phyloP scores from a whole-genome alignment of 2,329 filamentous ascomycete species.

The Exophiala dermatitidis region DNA sequence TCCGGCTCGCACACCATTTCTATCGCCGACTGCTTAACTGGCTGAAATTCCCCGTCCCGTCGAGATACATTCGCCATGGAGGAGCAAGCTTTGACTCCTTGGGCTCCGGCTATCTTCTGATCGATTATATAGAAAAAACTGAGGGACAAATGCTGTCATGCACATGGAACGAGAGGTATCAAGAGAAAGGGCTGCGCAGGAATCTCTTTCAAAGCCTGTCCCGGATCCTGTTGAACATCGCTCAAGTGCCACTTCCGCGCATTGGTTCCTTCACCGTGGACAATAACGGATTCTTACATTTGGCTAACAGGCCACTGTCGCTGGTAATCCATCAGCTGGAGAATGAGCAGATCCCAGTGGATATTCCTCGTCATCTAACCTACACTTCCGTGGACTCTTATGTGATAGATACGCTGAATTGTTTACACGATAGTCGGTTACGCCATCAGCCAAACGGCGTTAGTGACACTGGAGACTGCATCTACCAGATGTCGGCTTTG shows the following conservation, averaged over 20 bases:
- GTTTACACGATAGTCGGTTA: conserved; percentile 29
- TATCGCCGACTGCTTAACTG: background rate
- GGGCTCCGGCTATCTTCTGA: conserved; percentile 19
- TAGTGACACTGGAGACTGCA: conserved; percentile 10
- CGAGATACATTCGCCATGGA: conserved; percentile 9
- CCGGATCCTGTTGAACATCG: conserved; percentile 27
- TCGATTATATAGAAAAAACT: conserved; percentile 19
- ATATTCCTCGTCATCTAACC: conserved; percentile 27
- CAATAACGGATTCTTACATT: conserved; percentile 25
- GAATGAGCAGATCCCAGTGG: conserved; percentile 28
- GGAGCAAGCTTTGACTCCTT: conserved; percentile 4
- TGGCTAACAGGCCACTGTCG: conserved; percentile 28
- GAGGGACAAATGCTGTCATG: conserved; percentile 23
- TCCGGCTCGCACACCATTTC: background rate
- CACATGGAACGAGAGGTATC: conserved; percentile 12
- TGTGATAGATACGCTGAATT: conserved; percentile 26
- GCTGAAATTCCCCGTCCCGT: conserved; percentile 1
- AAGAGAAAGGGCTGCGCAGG: conserved; percentile 10
- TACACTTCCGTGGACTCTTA: conserved; percentile 29
- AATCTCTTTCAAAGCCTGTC: conserved; percentile 28
- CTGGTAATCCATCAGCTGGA: conserved; percentile 26
- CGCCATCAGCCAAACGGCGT: conserved; percentile 28
- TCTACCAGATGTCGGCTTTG: conserved; percentile 25
- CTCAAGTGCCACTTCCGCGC: conserved; percentile 17
- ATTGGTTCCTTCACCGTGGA: conserved; percentile 29